Conservation (phyloP, 2,329 filamentous ascomycete genomes). For the Rhynchosporium graminicola region DNA sequence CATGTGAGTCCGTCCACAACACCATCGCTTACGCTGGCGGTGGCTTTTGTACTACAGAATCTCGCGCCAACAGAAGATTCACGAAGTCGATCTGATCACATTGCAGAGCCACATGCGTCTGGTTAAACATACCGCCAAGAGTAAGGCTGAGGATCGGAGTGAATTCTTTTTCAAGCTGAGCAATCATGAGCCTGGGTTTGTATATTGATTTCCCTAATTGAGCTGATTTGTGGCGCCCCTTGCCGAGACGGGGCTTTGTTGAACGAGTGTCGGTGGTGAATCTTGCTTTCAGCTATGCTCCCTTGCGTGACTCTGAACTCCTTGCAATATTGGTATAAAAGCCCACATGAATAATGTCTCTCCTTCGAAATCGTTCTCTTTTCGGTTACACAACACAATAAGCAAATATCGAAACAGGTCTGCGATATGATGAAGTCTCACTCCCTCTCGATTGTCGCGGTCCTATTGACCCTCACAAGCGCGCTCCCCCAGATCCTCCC, state of each 20-base stretch:
- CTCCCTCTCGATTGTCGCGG: not conserved
- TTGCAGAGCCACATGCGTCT: not conserved
- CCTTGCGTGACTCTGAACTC: not conserved
- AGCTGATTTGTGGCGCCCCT: conserved; percentile 1
- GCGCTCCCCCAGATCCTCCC: conserved; percentile 4
- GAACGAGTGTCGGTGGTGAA: not conserved
- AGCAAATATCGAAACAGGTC: no score
- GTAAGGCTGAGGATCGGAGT: conserved; percentile 2
- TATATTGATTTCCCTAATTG: not conserved
- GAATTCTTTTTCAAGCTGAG: not conserved
- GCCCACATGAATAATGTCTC: not conserved
- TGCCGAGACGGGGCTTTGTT: not conserved
- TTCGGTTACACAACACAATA: not conserved
- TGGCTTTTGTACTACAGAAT: not conserved
- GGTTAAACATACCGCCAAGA: conserved; percentile 3
- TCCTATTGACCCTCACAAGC: not conserved
- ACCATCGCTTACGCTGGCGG: not conserved
- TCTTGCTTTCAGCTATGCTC: not conserved
- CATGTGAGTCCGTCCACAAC: not conserved
- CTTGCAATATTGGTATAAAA: not conserved
- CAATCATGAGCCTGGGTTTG: not conserved
- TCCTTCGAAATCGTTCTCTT: not conserved
- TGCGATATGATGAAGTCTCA: not conserved
- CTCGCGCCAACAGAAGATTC: conserved; percentile 1
- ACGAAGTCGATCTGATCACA: not conserved